Evolutionary conservation across 176 grass and related monocot genomes (phyloP), one percentile per base, ranked within the genome.

Genomic region (Triticum dicoccoides): DNA sequence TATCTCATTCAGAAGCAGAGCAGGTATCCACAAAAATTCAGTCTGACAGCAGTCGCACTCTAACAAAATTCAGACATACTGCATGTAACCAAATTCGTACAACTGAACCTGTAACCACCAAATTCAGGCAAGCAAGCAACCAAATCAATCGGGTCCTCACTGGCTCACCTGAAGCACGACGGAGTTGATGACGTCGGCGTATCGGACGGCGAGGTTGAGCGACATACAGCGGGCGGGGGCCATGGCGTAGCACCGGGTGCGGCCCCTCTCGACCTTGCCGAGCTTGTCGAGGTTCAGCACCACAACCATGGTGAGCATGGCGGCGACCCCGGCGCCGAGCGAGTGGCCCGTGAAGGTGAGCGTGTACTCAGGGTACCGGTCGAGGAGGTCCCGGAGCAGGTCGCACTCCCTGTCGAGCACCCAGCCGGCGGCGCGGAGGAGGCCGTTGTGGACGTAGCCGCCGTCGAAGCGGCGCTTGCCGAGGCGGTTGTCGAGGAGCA

Each of bases 361-460:
- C 35, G 77, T 97, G 83, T 97, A 97, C 77, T 8, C 86, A 0
- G 92, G 92, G 78, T 94, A 85, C 5, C 77, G 49, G 51, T 87
- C 78, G 39, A 97, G 33, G 37, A 97, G 81, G 17, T 92, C 95
- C 64, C 82, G 65, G 33, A 97, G 80, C 1, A 94, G 27, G 84
- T 97, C 87, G 78, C 90, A 94, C 78, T 97, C 95, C 27, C 30
- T 49, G 81, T 97, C 95, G 29, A 30, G 29, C 29, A 30, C 29
- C 29, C 29, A 30, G 29, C 29, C 29, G 29, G 92, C 92, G 24
- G 95, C 95, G 6, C 92, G 87, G 78, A 97, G 77, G 58, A 97
- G 89, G 14, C 95, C 92, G 73, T 97, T 97, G 85, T 97, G 95
- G 67, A 97, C 95, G 84, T 94, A 97, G 0, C 92, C 95, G 5